Percentiles rank a stretch among this genome's conserved stretches.
These are phyloP conservation scores for Tetrastigma voinierianum DNA, from an alignment of 164 flowering plant species.

Conservation along the genomic window DNA sequence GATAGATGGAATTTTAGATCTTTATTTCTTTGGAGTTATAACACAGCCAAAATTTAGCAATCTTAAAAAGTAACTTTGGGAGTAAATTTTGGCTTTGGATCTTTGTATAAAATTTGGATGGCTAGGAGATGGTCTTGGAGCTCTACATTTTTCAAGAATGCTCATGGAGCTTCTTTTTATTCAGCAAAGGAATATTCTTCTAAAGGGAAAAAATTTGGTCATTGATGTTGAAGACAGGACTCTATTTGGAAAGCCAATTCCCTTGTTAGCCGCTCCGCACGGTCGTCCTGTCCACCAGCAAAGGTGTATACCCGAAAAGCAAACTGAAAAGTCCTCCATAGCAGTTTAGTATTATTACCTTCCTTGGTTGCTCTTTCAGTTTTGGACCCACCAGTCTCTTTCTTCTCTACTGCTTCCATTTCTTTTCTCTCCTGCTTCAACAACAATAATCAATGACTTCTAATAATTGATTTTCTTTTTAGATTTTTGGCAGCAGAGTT, in stretches of 20 bases:
- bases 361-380: constrained; percentile 28
- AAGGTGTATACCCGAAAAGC: constrained; percentile 78
- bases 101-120: too few species aligned
- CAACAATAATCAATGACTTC: too few species aligned
- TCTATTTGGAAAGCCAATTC: constrained; percentile 76
- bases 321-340: constrained; percentile 84
- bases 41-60: too few species aligned
- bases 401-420: constrained; percentile 28
- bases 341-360: constrained; percentile 42
- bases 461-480: too few species aligned
- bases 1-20: too few species aligned
- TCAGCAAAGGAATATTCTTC: too few species aligned
- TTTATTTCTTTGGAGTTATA: too few species aligned
- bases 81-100: too few species aligned
- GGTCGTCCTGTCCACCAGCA: constrained; percentile 87
- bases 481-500: neutral
- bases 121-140: too few species aligned
- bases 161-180: too few species aligned
- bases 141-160: too few species aligned
- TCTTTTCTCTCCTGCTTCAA: constrained; percentile 45
- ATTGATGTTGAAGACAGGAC: constrained; percentile 24
- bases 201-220: neutral
- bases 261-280: constrained; percentile 63
- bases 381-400: constrained; percentile 23
- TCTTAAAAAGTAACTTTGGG: too few species aligned